Evolutionary conservation across 805 yeast genomes (phyloP).

Genomic region (Wickerhamomyces subpelliculosus): DNA sequence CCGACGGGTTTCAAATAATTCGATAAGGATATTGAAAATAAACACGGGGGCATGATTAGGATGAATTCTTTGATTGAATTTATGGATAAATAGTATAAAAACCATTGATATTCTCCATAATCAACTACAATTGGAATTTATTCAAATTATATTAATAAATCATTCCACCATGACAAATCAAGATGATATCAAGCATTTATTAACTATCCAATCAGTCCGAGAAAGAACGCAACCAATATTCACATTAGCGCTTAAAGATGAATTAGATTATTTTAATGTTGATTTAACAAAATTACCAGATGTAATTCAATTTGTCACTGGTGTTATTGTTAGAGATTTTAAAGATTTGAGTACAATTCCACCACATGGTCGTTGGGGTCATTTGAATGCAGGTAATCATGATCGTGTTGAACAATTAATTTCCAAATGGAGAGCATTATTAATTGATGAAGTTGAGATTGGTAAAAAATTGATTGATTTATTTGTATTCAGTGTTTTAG

Average conservation of each 20-base stretch:
- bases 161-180: slow-evolving; percentile 4
- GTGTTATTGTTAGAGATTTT: slow-evolving; percentile 36
- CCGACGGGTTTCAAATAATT: no score
- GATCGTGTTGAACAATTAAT: slow-evolving; percentile 39
- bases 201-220: slow-evolving; percentile 49
- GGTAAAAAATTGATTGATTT: slow-evolving; percentile 50
- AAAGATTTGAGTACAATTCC: slow-evolving; percentile 41
- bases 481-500: slow-evolving; percentile 51
- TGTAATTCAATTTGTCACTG: slow-evolving; percentile 38
- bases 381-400: slow-evolving; percentile 45
- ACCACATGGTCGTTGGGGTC: slow-evolving; percentile 66
- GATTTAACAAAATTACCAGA: slow-evolving; percentile 33
- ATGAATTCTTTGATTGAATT: not conserved
- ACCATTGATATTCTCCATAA: no score
- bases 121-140: not conserved
- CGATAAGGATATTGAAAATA: no score
- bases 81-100: no score
- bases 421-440: slow-evolving; percentile 27
- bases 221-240: slow-evolving; percentile 41
- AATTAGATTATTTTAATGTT: slow-evolving; percentile 38
- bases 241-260: slow-evolving; percentile 28
- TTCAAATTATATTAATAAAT: not conserved
- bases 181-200: slow-evolving; percentile 25
- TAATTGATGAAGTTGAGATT: slow-evolving; percentile 33
- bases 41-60: no score